Evolutionary conservation across 164 flowering plant species (phyloP).

Genomic region (Euptelea pleiosperma): DNA sequence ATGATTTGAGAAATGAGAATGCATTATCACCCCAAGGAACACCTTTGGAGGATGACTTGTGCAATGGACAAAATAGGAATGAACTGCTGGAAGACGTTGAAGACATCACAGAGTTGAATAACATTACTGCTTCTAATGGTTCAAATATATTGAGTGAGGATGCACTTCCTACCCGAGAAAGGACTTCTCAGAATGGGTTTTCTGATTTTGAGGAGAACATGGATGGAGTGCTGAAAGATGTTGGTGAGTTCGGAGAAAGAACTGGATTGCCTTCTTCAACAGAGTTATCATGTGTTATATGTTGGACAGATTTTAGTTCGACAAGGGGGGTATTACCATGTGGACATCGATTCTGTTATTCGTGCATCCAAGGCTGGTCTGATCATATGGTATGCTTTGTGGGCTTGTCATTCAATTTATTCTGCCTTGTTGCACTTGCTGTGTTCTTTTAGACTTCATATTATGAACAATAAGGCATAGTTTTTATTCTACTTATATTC

Average conservation of each 20-base stretch:
- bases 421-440: neutral
- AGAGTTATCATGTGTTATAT: conserved; percentile 84
- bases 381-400: conserved; percentile 60
- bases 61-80: conserved; percentile 9
- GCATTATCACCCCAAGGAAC: conserved; percentile 9
- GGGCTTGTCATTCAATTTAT: neutral
- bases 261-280: conserved; percentile 26
- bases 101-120: conserved; percentile 19
- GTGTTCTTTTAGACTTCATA: neutral
- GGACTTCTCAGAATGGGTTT: conserved; percentile 15
- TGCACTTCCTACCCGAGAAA: conserved; percentile 10
- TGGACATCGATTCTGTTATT: conserved; percentile 92
- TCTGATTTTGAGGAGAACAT: conserved; percentile 21
- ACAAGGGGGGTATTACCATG: conserved; percentile 84
- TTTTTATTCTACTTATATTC: no score
- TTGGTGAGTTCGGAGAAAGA: conserved; percentile 13
- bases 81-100: conserved; percentile 22
- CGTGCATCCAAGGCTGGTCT: conserved; percentile 89
- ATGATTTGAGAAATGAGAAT: conserved; percentile 16
- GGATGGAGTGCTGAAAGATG: conserved; percentile 11
- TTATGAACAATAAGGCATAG: no score
- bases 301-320: conserved; percentile 84
- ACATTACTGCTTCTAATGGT: conserved; percentile 11
- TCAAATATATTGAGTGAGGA: conserved; percentile 14
- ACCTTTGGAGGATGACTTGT: conserved; percentile 9